Conservation (phyloP, 1,139 yeast species). For the Kodamaea arcana region DNA sequence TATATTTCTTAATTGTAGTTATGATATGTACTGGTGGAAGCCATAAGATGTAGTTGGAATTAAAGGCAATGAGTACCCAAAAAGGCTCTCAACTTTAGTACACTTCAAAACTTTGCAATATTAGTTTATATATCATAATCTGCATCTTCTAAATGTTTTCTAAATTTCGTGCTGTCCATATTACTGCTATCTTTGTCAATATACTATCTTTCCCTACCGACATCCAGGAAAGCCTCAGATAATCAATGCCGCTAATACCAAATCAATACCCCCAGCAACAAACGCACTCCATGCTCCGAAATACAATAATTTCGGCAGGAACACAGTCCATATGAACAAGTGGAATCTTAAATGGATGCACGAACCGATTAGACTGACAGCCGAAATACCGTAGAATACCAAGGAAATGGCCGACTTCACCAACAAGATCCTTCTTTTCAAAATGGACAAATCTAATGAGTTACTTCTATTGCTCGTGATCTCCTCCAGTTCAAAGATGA, state of each 20-base stretch:
- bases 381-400: conserved; percentile 57
- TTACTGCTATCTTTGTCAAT: too few species aligned
- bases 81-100: too few species aligned
- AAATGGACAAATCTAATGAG: conserved; percentile 11
- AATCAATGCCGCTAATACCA: conserved; percentile 15
- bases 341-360: conserved; percentile 78
- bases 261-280: conserved; percentile 45
- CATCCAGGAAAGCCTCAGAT: too few species aligned
- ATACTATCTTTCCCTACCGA: too few species aligned
- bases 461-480: conserved; percentile 11
- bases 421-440: conserved; percentile 32
- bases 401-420: conserved; percentile 34
- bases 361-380: conserved; percentile 58
- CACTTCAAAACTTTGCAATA: too few species aligned
- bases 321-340: conserved; percentile 94
- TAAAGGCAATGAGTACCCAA: too few species aligned
- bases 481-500: conserved; percentile 33
- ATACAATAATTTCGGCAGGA: conserved; percentile 85
- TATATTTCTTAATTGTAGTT: too few species aligned
- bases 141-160: too few species aligned
- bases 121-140: too few species aligned
- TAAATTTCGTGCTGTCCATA: too few species aligned
- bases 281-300: conserved; percentile 71
- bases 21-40: too few species aligned
- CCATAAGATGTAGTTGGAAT: too few species aligned